Base-by-base conservation (phyloP, 192 early-diverging fungal genomes). In the Rhizophagus clarus region DNA sequence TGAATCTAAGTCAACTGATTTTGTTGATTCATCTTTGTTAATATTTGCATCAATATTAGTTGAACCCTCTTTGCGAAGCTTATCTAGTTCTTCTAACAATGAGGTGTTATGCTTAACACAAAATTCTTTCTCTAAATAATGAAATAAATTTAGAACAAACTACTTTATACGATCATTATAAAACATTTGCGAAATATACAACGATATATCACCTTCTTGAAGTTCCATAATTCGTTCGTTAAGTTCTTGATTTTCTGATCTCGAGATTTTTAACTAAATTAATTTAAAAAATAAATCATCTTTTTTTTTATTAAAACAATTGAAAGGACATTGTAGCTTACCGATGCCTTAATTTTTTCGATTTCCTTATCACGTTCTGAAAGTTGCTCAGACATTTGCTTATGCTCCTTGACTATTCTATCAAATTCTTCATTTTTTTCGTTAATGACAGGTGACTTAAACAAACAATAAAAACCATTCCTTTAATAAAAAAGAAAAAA, bases 61-160 rank as follows among this genome's bases (percentile, higher is more conserved):
- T 20, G 32, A 14, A 10, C 68, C 37, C n/a, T 34, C 68, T 64
- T 64, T 64, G n/a, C 32, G 68, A 32, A 70, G 20, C 34, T 70
- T 34, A 11, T 70, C 34, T 22, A 70, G 9, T 42, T 70, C 32
- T n/a, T 34, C 32, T n/a, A 70, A 37, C 17, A 70, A 22, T 70
- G 32, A 9, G 5, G 34, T 37, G 4, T 70, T 70, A 11, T 70
- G 68, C 10, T 70, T 70, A n/a, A 70, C 22, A 34, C 34, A 70
- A 9, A 37, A n/a, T 70, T 70, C 68, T 40, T 70, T 70, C 24
- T 70, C 68, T 70, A 42, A 31, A 22, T 37, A 70, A 37, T 70
- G 29, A n/a, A 70, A 70, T 10, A 10, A 70, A 24, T 5, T 22
- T 0, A 34, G n/a, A 20, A 40, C 14, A 11, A 49, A 15, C 0